These are phyloP conservation scores for Dactylellina haptotyla DNA, from an alignment of 2,329 filamentous ascomycete genomes.

Conservation along the genomic window DNA sequence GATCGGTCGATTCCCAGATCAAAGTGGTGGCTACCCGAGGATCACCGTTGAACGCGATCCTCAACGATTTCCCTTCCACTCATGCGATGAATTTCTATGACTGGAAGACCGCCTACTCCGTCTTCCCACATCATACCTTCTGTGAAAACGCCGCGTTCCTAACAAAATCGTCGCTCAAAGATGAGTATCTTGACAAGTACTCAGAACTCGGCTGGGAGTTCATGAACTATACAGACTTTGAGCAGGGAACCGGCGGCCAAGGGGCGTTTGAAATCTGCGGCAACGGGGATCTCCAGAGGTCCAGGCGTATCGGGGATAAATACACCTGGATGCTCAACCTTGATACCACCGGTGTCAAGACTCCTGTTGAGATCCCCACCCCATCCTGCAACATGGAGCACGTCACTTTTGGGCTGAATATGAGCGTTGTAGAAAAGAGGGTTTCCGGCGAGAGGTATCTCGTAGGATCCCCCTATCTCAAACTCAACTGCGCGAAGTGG, in stretches of 20 bases:
- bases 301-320: slow-evolving; percentile 23
- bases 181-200: neutral
- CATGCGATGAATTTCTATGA: slow-evolving; percentile 26
- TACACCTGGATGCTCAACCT: slow-evolving; percentile 8
- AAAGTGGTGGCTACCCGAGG: neutral
- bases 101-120: slow-evolving; percentile 14
- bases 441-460: no score
- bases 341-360: slow-evolving; percentile 16
- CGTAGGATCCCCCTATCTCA: no score
- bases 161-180: neutral
- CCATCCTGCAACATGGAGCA: slow-evolving; percentile 13
- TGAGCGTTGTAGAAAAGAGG: no score
- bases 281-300: neutral
- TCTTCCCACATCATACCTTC: slow-evolving; percentile 29
- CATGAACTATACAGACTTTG: neutral
- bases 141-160: neutral
- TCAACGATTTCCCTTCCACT: slow-evolving; percentile 7
- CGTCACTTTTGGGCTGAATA: slow-evolving; percentile 18
- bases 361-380: neutral
- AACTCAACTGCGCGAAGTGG: no score
- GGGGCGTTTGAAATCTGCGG: neutral
- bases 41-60: neutral
- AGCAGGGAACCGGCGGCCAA: neutral
- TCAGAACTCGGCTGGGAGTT: neutral
- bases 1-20: neutral